Percentiles rank a stretch among this genome's conserved stretches.
Evolutionary conservation across 805 yeast species (phyloP).

Genomic region (Wickerhamomyces ciferrii): DNA sequence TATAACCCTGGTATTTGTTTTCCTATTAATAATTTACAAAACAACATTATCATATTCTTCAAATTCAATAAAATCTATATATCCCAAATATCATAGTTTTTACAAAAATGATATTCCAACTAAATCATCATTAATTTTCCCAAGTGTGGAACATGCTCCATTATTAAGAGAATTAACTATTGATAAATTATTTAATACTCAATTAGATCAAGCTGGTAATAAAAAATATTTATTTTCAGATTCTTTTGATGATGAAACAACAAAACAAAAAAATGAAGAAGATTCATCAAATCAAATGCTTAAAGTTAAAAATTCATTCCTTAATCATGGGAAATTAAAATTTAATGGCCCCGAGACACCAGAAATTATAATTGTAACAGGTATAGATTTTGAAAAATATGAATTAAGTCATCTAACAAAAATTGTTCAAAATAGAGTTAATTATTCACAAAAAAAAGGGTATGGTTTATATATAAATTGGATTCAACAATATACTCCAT

Average conservation of each 20-base stretch:
- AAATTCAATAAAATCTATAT: constrained; percentile 6
- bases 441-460: constrained; percentile 76
- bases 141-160: constrained; percentile 71
- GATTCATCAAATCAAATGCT: constrained; percentile 27
- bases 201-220: constrained; percentile 40
- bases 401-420: constrained; percentile 54
- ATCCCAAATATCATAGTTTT: constrained; percentile 36
- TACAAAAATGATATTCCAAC: constrained; percentile 42
- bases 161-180: constrained; percentile 52
- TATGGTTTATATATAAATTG: constrained; percentile 85
- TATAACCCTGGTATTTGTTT: neutral
- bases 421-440: constrained; percentile 80
- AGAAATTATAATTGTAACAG: constrained; percentile 70
- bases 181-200: constrained; percentile 42
- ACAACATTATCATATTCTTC: neutral
- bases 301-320: constrained; percentile 50
- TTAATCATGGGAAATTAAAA: constrained; percentile 60
- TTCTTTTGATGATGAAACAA: constrained; percentile 30
- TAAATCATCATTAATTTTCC: constrained; percentile 53
- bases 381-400: constrained; percentile 68
- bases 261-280: constrained; percentile 29
- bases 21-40: constrained; percentile 1
- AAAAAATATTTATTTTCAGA: constrained; percentile 26
- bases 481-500: constrained; percentile 76
- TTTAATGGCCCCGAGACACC: constrained; percentile 41